These are phyloP conservation scores for Apostasia ramifera DNA, from an alignment of 106 monocot genomes.

Conservation along the genomic window DNA sequence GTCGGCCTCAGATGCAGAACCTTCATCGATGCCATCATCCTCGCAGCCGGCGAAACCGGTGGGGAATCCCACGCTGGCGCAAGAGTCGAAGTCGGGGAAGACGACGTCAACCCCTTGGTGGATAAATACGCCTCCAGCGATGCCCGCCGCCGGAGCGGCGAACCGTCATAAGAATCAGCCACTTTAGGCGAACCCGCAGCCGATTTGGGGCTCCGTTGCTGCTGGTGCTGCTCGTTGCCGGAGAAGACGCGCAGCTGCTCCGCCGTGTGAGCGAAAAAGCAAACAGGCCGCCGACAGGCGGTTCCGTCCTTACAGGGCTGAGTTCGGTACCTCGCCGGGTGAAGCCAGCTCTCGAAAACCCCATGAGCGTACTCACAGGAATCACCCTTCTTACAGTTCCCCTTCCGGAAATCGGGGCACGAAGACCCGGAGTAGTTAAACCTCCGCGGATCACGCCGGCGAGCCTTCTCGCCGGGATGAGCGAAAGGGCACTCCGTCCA, in stretches of 20 bases:
- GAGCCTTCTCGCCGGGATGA: conserved; percentile 78
- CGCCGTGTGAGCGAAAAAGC: conserved; percentile 76
- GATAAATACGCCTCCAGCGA: conserved; percentile 25
- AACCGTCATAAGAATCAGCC: conserved; percentile 54
- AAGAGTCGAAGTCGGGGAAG: conserved; percentile 30
- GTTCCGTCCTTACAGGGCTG: conserved; percentile 95
- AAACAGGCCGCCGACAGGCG: conserved; percentile 53
- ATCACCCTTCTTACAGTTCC: conserved; percentile 60
- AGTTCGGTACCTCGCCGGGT: conserved; percentile 82
- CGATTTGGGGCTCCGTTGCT: conserved; percentile 17
- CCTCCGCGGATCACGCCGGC: conserved; percentile 59
- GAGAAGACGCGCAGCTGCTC: conserved; percentile 70
- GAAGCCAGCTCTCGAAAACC: conserved; percentile 99
- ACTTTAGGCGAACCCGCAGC: background rate
- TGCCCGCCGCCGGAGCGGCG: conserved; percentile 31
- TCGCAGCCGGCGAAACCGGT: conserved; percentile 36
- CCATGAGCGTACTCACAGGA: conserved; percentile 88
- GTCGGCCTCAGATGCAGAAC: conserved; percentile 2
- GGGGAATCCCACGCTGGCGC: conserved; percentile 48
- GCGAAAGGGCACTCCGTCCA: conserved; percentile 78
- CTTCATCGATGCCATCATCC: background rate
- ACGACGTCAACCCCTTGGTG: conserved; percentile 15
- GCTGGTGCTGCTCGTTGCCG: conserved; percentile 1
- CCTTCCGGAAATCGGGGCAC: conserved; percentile 84
- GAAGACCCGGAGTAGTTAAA: conserved; percentile 78